These are phyloP conservation scores for Hemisphaericaspora nanyangensis DNA, from an alignment of 805 yeast species.

Conservation along the genomic window DNA sequence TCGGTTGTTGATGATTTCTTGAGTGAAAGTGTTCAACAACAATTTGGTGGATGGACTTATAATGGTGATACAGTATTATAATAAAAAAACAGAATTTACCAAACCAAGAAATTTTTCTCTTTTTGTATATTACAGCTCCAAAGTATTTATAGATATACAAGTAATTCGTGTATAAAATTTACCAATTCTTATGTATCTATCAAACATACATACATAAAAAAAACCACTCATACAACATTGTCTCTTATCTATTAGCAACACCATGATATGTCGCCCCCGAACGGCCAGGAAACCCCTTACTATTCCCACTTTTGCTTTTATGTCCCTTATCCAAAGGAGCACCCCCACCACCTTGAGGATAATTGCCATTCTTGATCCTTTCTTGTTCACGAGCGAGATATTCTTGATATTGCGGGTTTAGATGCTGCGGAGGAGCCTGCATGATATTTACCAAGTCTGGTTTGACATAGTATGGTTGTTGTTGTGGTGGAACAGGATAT, in stretches of 20 bases:
- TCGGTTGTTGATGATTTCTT: constrained; percentile 90
- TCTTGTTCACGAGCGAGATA: constrained; percentile 29
- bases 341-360: constrained; percentile 15
- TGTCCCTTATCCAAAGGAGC: constrained; percentile 32
- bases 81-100: too few species aligned
- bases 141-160: neutral
- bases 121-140: too few species aligned
- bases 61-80: constrained; percentile 51
- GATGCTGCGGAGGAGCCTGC: constrained; percentile 30
- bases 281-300: constrained; percentile 36
- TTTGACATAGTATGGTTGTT: constrained; percentile 16
- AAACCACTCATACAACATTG: too few species aligned
- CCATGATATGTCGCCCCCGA: constrained; percentile 32
- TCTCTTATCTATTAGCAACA: constrained; percentile 31
- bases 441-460: constrained; percentile 35
- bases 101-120: too few species aligned
- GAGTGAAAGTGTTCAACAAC: constrained; percentile 93
- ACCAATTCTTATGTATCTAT: too few species aligned
- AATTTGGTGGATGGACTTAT: constrained; percentile 99
- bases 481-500: neutral
- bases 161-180: neutral
- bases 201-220: too few species aligned
- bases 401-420: constrained; percentile 36
- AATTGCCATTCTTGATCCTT: constrained; percentile 28
- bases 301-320: constrained; percentile 9